These are phyloP conservation scores for Teratosphaeria zuluensis DNA, from an alignment of 2,329 filamentous ascomycete genomes.

Conservation along the genomic window DNA sequence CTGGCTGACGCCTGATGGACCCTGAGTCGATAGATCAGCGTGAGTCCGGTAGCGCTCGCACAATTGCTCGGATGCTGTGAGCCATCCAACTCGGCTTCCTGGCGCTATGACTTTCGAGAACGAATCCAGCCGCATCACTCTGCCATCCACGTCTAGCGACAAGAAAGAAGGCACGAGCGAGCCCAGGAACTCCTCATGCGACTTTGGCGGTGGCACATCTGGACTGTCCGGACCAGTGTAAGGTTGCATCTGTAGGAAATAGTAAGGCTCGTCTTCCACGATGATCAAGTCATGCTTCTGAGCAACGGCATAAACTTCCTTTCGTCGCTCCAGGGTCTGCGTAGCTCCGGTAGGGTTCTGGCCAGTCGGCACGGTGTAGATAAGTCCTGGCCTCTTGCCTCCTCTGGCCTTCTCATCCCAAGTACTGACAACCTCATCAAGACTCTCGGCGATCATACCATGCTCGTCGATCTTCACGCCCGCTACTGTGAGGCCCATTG, in stretches of 20 bases:
- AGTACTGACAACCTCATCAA: conserved; percentile 54
- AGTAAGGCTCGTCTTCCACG: conserved; percentile 89
- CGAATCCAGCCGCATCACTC: conserved; percentile 82
- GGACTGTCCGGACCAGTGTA: conserved; percentile 50
- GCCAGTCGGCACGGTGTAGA: conserved; percentile 69
- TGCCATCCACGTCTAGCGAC: conserved; percentile 70
- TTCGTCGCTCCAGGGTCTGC: conserved; percentile 56
- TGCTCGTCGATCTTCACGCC: conserved; percentile 57
- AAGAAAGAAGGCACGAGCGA: conserved; percentile 71
- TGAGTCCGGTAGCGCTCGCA: conserved; percentile 74
- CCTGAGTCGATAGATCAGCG: conserved; percentile 75
- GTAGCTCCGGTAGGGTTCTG: conserved; percentile 89
- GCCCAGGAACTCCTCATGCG: conserved; percentile 63
- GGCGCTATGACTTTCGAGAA: conserved; percentile 91
- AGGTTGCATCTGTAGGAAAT: conserved; percentile 80
- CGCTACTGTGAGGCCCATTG: conserved; percentile 51
- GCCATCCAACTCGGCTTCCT: conserved; percentile 82
- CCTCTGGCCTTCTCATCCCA: conserved; percentile 53
- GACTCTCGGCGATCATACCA: conserved; percentile 51
- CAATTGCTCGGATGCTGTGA: conserved; percentile 78
- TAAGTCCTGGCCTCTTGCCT: conserved; percentile 54
- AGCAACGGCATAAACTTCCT: conserved; percentile 65
- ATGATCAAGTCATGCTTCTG: conserved; percentile 80
- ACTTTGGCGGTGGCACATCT: conserved; percentile 46
- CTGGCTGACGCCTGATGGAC: conserved; percentile 79